Percentiles rank a stretch among this genome's conserved stretches.
phyloP scores from a whole-genome alignment of 331 rosid genomes.

The Quercus phellos region DNA sequence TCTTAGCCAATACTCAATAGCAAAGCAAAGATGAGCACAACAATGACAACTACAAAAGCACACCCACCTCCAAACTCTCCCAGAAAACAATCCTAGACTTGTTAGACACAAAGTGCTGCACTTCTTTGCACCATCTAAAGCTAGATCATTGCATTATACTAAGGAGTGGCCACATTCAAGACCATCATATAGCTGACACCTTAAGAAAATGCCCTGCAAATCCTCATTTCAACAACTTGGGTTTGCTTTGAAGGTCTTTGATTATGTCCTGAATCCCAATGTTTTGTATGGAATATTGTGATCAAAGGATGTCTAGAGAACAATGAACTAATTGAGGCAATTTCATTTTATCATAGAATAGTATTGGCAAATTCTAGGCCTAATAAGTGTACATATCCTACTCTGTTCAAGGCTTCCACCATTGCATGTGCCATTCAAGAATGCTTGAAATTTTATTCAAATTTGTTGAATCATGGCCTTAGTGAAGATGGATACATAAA shows the following conservation, averaged over 20 bases:
- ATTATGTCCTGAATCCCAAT: constrained; percentile 43
- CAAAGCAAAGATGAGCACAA: constrained; percentile 33
- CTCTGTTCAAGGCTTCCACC: constrained; percentile 46
- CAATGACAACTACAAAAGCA: constrained; percentile 23
- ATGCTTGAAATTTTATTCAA: constrained; percentile 39
- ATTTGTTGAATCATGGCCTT: constrained; percentile 44
- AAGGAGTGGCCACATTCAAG: constrained; percentile 44
- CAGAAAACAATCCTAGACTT: constrained; percentile 43
- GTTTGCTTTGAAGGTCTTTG: constrained; percentile 46
- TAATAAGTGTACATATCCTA: constrained; percentile 51
- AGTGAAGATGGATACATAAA: constrained; percentile 39
- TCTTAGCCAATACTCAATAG: constrained; percentile 1
- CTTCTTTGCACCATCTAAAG: constrained; percentile 36
- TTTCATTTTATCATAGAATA: constrained; percentile 37
- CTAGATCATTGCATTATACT: constrained; percentile 44
- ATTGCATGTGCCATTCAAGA: constrained; percentile 30
- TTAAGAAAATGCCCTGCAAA: constrained; percentile 35
- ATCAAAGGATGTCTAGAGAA: constrained; percentile 48
- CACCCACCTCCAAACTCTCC: constrained; percentile 36
- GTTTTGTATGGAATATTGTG: constrained; percentile 55
- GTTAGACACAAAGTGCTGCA: constrained; percentile 33
- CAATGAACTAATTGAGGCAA: constrained; percentile 26
- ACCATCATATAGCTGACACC: constrained; percentile 51
- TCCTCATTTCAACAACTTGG: constrained; percentile 30
- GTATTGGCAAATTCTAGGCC: constrained; percentile 39